Base-by-base conservation (phyloP, 2,329 filamentous ascomycete genomes). In the Huntiella moniliformis region DNA sequence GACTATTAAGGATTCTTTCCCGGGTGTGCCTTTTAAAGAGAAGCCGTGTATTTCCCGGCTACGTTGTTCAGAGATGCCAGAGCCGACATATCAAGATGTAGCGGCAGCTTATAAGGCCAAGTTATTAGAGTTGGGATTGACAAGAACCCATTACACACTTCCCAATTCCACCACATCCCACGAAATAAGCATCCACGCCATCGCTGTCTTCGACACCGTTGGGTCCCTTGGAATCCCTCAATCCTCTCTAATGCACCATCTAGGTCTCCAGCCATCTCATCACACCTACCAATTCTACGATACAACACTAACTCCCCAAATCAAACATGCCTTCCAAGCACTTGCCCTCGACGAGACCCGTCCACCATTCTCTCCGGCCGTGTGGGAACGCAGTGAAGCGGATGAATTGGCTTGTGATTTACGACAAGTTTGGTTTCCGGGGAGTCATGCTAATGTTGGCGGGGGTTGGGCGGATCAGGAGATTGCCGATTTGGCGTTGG, bases 401-500 rank as follows among this genome's bases (percentile, higher is more conserved):
- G 47, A 46, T 15, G 44, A 46, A 33, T 28, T 44, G 11, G 36
- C 36, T n/a, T 50, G 44, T 1, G 61, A 70, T 49, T 58, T 70
- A 38, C 61, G 66, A 22, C 67, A 70, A 51, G 66, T 69, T 10
- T 79, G 75, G 75, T 85, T 86, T 54, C 75, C 80, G 0, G 80
- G 80, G 5, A 73, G 71, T 42, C 81, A 86, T 55, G 74, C 67
- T 8, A 80, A 83, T 53, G 73, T 81, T 40, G 79, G 79, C 4
- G 79, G 79, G 31, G 79, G 79, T 2, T 80, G 72, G 72, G 56
- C 60, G 4, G 68, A 72, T 41, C 63, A 70, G 50, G 48, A 42
- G 38, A 59, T 64, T 15, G 56, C 63, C 3, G 61, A 65, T 44
- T 56, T 58, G 12, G 59, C 58, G 16, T 55, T 65, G 40, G 56